Evolutionary conservation across 2,329 filamentous ascomycete genomes (phyloP).

Genomic region (Ramularia endophylla): DNA sequence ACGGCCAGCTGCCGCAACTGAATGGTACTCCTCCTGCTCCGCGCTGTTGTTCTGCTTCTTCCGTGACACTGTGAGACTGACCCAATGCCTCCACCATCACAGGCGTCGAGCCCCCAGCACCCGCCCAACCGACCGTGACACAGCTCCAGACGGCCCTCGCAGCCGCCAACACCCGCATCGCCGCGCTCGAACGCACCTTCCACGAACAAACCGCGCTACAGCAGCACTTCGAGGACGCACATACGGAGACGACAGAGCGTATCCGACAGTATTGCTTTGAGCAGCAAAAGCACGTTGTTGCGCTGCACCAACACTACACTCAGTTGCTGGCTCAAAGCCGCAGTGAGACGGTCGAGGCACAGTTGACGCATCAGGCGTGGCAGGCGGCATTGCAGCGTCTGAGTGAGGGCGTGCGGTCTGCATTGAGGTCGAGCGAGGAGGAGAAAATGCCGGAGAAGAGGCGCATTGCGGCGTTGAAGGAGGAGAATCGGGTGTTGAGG

Average conservation of each 20-base stretch:
- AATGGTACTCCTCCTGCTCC: conserved; percentile 17
- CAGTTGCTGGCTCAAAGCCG: conserved; percentile 39
- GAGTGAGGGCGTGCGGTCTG: conserved; percentile 37
- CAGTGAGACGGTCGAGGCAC: conserved; percentile 39
- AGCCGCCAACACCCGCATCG: conserved; percentile 22
- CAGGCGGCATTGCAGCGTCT: conserved; percentile 41
- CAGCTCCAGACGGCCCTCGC: conserved; percentile 25
- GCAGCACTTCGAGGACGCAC: conserved; percentile 37
- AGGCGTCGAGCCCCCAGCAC: conserved; percentile 14
- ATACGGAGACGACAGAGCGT: conserved; percentile 26
- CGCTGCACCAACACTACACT: conserved; percentile 45
- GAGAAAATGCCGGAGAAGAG: conserved; percentile 31
- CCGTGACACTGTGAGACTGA: too few species aligned
- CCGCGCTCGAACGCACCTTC: conserved; percentile 23
- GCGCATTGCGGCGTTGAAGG: conserved; percentile 38
- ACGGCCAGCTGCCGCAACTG: conserved; percentile 16
- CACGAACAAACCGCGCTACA: conserved; percentile 24
- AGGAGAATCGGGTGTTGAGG: conserved; percentile 44
- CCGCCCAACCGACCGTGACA: conserved; percentile 23
- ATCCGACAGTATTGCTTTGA: conserved; percentile 33
- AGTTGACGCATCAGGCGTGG: conserved; percentile 45
- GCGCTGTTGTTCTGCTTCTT: background rate
- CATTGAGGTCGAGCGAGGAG: conserved; percentile 35
- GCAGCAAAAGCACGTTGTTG: conserved; percentile 38
- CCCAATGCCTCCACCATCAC: conserved; percentile 8